phyloP scores from a whole-genome alignment of 495 filamentous ascomycete genomes.

The Tuber melanosporum region DNA sequence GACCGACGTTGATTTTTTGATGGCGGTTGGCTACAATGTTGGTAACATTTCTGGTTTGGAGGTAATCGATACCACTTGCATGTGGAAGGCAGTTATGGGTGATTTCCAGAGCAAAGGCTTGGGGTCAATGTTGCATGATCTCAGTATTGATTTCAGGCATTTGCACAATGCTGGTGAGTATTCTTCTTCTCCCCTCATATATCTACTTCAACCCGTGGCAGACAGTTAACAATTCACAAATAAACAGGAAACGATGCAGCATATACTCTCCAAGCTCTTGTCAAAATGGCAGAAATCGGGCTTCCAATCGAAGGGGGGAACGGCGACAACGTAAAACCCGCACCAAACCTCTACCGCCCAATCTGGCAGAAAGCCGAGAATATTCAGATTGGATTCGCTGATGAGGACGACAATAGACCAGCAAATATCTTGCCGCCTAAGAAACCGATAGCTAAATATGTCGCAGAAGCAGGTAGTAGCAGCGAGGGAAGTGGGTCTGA shows the following conservation, averaged over 20 bases:
- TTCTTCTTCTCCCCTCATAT: not conserved
- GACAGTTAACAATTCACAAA: not conserved
- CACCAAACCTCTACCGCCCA: conserved; percentile 3
- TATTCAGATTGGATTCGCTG: conserved; percentile 26
- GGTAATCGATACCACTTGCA: conserved; percentile 59
- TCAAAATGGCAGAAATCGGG: conserved; percentile 56
- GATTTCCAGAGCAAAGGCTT: conserved; percentile 53
- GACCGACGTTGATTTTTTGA: conserved; percentile 62
- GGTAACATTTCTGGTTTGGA: conserved; percentile 53
- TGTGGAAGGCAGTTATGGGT: conserved; percentile 56
- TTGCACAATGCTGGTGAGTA: conserved; percentile 69
- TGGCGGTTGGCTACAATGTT: conserved; percentile 54
- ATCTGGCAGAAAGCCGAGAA: conserved; percentile 24
- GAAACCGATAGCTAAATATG: not conserved
- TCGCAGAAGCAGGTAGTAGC: not conserved
- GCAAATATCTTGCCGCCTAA: conserved; percentile 11
- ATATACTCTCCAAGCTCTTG: conserved; percentile 70
- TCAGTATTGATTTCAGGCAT: conserved; percentile 57
- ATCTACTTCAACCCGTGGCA: not conserved
- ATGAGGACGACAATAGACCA: conserved; percentile 23
- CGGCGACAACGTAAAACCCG: not conserved
- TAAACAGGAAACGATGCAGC: conserved; percentile 78
- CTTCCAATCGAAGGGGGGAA: conserved; percentile 17
- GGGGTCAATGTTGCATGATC: conserved; percentile 53
- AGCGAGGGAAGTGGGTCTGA: conserved; percentile 26